phyloP scores from a whole-genome alignment of 768 basidiomycete genomes.

The Suillus subluteus region DNA sequence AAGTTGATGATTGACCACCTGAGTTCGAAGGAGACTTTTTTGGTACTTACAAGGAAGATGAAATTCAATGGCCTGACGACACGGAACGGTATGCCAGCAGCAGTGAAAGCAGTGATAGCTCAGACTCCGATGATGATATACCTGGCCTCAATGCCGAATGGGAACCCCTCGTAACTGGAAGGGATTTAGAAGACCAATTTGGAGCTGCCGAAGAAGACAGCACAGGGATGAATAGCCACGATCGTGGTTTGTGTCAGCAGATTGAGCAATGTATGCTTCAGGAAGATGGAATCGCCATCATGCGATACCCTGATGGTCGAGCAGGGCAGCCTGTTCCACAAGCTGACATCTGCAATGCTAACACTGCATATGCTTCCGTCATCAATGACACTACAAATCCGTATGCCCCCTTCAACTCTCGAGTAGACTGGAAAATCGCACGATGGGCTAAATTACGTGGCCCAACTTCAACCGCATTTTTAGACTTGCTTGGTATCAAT shows the following conservation, averaged over 20 bases:
- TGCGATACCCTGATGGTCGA: not conserved
- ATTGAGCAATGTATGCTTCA: not conserved
- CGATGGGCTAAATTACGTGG: too few relatives aligned
- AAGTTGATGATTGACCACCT: not conserved
- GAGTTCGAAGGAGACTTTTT: not conserved
- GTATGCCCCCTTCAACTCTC: too few relatives aligned
- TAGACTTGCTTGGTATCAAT: too few relatives aligned
- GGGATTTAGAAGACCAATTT: not conserved
- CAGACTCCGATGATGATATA: not conserved
- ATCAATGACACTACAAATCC: too few relatives aligned
- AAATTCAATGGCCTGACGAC: not conserved
- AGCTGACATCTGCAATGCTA: not conserved
- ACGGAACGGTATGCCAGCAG: not conserved
- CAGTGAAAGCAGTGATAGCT: not conserved
- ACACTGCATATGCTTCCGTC: too few relatives aligned
- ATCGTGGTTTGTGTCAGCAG: too few relatives aligned
- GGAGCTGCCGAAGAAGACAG: too few relatives aligned
- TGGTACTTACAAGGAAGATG: too few relatives aligned
- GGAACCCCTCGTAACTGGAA: not conserved
- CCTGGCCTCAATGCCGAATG: not conserved
- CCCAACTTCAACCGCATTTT: too few relatives aligned
- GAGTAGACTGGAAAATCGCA: too few relatives aligned
- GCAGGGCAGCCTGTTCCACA: not conserved
- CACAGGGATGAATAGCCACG: too few relatives aligned
- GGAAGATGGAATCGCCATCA: not conserved